Base-by-base conservation (phyloP, 495 filamentous ascomycete species). In the Podospora appendiculata region DNA sequence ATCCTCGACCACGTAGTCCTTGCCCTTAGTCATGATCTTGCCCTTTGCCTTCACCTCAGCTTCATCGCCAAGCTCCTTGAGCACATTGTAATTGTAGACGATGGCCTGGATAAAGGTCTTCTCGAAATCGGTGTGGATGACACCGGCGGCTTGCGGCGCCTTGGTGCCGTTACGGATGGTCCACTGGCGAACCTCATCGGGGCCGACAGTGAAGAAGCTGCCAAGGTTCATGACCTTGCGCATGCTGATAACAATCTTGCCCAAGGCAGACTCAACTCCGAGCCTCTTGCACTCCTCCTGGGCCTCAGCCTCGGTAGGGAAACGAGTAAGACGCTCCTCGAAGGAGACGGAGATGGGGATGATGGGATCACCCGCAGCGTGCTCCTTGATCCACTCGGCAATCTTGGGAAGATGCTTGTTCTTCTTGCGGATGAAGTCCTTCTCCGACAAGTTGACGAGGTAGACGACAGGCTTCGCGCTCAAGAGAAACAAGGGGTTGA, bases 81-180 rank as follows among this genome's bases (percentile, higher is more conserved):
- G 76, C 8, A 78, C 69, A 19, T 58, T 72, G 73, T 82, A 97
- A 74, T 94, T 96, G 73, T 87, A 96, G 43, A 95, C 87, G 54
- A 99, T 77, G 33, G 79, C 88, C 74, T 99, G 94, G 60, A 99
- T 99, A 74, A 99, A 99, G 0, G 94, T 99, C 83, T 99, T 99
- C 72, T 99, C 94, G 56, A 99, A 97, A 66, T 99, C 94, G 51
- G 86, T 88, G 73, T 99, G 94, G 59, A 99, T 99, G 51, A 97
- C 94, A 75, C 94, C 94, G 13, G 94, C 93, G 42, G 94, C 93
- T 65, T 91, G 88, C 14, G 94, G 94, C 35, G 94, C 94, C 76
- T 99, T 99, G 59, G 88, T 94, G 52, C 90, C 90, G 66, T 91
- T 91, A 41, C 94, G 82, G 65, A 99, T 92, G 34, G 91, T 97